Evolutionary conservation across 1,284 basidiomycete species (phyloP), one percentile per base, ranked within the genome.

Genomic region (Austroboletus sp.): DNA sequence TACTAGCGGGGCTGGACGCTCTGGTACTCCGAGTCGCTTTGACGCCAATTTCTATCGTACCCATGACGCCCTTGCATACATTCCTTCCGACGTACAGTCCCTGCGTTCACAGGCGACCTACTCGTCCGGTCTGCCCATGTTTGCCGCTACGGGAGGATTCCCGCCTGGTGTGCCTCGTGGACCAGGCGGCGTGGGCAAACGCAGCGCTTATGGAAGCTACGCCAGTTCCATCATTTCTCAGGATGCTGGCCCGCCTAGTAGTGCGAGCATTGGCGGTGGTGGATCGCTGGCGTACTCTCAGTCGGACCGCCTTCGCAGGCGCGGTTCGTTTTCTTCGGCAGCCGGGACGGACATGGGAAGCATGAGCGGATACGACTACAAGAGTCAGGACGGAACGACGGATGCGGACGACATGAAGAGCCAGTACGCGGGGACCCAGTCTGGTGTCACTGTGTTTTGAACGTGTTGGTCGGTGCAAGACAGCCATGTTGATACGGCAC

Each of bases 41-140:
- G 94, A 97, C 63, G 76, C 89, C 35, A 85, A 84, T 61, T 98
- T 96, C 73, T 98, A 94, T 66, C 83, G 93, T 45, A 92, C 90
- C 0, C 94, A 98, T 68, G 94, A 97, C 62, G 81, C 93, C 0
- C 76, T 97, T 49, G 83, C 89, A 7, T 97, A 94, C 66, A 95
- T 98, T 52, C 93, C 94, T 2, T 89, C 90, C 15, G 95, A 98
- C 60, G 88, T 85, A 11, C 93, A 95, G 63, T 95, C 92, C 5
- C 76, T 96, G 30, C 85, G 91, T 46, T 95, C 92, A 6, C 94
- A 96, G 67, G 91, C 92, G 0, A 93, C 90, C 0, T 94, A 93
- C 62, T 85, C 87, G 2, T 93, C 90, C 8, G 89, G 88, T 16
- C 71, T 96, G 42, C 93, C 93, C 2, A 79, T 89, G 69, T 93